These are phyloP conservation scores for Skeletonema grethae DNA, from an alignment of 108 stramenopile genomes.

Conservation along the genomic window DNA sequence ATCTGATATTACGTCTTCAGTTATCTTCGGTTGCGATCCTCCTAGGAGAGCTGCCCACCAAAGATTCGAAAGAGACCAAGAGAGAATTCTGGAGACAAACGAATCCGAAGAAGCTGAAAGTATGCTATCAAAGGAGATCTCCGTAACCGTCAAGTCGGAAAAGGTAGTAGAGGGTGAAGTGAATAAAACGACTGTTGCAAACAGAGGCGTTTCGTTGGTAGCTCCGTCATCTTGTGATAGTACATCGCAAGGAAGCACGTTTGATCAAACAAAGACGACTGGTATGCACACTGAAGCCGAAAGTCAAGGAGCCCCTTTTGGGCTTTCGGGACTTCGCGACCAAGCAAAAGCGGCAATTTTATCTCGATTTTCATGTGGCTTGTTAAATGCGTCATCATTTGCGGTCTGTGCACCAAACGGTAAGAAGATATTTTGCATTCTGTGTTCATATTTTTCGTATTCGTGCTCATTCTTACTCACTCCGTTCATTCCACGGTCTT, in stretches of 20 bases:
- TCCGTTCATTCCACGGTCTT: background rate
- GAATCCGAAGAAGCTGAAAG: slow-evolving; percentile 6
- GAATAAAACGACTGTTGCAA: slow-evolving; percentile 13
- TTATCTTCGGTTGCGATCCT: slow-evolving; percentile 44
- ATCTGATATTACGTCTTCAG: slow-evolving; percentile 51
- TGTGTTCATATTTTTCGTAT: background rate
- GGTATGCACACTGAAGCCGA: background rate
- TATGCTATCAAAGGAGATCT: background rate
- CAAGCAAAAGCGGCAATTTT: slow-evolving; percentile 14
- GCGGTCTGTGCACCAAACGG: slow-evolving; percentile 37
- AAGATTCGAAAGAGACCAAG: background rate
- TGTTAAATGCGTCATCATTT: slow-evolving; percentile 44
- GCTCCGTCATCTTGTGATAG: slow-evolving; percentile 23
- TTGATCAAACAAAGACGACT: slow-evolving; percentile 3
- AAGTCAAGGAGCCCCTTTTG: background rate
- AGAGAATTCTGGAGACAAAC: slow-evolving; percentile 17
- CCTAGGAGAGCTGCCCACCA: slow-evolving; percentile 7
- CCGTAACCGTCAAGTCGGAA: background rate
- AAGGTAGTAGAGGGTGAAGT: background rate
- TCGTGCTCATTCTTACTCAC: background rate
- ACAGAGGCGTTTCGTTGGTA: slow-evolving; percentile 35
- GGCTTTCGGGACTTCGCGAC: background rate
- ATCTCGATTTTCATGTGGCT: slow-evolving; percentile 30
- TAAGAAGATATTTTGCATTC: background rate
- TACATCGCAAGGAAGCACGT: background rate